Evolutionary conservation across 2,329 filamentous ascomycete species (phyloP).

Genomic region (Calonectria naviculata): DNA sequence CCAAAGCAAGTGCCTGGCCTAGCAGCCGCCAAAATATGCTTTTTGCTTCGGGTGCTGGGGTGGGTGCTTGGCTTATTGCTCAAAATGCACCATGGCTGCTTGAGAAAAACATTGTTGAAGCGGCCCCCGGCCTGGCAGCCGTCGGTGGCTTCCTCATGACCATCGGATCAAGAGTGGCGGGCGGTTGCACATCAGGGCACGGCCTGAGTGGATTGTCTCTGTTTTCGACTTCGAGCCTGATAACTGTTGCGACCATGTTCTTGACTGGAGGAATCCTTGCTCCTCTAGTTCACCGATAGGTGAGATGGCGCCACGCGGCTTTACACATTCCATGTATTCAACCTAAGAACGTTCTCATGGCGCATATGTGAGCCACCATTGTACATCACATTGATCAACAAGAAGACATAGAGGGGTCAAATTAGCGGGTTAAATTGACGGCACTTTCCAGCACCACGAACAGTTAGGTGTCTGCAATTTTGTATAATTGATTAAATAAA

Average conservation of each 20-base stretch:
- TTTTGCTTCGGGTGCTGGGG: constrained; percentile 64
- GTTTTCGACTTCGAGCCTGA: constrained; percentile 69
- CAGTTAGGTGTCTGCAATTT: background rate
- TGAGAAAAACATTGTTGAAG: constrained; percentile 38
- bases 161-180: constrained; percentile 70
- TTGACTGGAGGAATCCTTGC: constrained; percentile 54
- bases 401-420: too few relatives aligned
- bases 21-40: constrained; percentile 56
- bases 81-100: constrained; percentile 46
- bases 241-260: constrained; percentile 71
- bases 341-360: background rate
- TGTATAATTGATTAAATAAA: background rate
- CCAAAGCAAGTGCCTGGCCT: constrained; percentile 37
- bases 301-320: background rate
- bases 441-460: background rate
- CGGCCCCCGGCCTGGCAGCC: constrained; percentile 53
- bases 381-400: background rate
- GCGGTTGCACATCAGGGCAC: constrained; percentile 76
- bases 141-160: constrained; percentile 68
- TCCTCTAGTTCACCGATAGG: constrained; percentile 37
- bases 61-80: constrained; percentile 56
- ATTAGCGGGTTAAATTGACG: background rate
- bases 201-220: constrained; percentile 76
- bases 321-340: background rate
- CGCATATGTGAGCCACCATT: background rate